Conservation (phyloP, 1,284 basidiomycete species). For the Pyrrhoderma noxium region DNA sequence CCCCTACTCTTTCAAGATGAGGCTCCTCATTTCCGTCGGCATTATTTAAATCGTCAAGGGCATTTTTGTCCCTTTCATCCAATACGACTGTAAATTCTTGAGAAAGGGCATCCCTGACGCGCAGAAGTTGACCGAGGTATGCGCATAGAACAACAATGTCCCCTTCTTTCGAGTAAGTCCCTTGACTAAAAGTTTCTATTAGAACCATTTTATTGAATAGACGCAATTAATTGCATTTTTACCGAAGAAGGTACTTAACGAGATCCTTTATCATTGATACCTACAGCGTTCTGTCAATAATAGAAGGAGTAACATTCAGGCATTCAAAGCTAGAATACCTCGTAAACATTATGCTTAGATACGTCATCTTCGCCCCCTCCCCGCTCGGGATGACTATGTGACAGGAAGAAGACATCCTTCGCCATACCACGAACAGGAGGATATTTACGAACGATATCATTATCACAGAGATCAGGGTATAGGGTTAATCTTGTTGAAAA, state of each 20-base stretch:
- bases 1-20: conserved; percentile 39
- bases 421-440: conserved; percentile 48
- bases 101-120: conserved; percentile 44
- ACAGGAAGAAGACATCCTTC: conserved; percentile 53
- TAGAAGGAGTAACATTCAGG: background rate
- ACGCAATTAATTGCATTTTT: conserved; percentile 24
- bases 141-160: conserved; percentile 72
- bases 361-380: conserved; percentile 46
- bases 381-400: conserved; percentile 48
- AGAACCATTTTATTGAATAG: background rate
- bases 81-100: conserved; percentile 51
- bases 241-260: conserved; percentile 59
- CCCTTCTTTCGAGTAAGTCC: conserved; percentile 49
- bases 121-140: conserved; percentile 65
- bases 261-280: conserved; percentile 64
- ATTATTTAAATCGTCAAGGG: conserved; percentile 43
- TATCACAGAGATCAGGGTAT: conserved; percentile 52
- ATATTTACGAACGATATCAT: conserved; percentile 42
- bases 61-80: conserved; percentile 60
- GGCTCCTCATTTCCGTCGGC: conserved; percentile 27
- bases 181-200: conserved; percentile 45
- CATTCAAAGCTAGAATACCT: conserved; percentile 38
- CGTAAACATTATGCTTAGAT: conserved; percentile 58
- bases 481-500: conserved; percentile 41
- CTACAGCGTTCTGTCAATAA: conserved; percentile 28